A percentile compares a stretch with the other conserved stretches of the same genome.
Conservation (phyloP, 2,329 filamentous ascomycete genomes). For the Penicillium concentricum region DNA sequence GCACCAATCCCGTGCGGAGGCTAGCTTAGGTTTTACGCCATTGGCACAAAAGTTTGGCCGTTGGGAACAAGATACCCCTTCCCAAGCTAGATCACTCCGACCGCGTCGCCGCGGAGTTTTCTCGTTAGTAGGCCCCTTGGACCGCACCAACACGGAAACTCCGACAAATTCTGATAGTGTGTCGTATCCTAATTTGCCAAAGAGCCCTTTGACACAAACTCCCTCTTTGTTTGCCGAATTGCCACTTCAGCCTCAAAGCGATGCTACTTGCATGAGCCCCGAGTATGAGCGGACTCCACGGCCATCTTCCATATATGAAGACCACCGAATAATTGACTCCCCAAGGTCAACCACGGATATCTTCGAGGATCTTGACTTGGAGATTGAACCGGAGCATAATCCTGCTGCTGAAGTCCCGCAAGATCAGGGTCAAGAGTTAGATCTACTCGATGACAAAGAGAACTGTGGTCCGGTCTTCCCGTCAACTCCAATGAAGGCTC, state of each 20-base stretch:
- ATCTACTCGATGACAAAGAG: constrained; percentile 30
- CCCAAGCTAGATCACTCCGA: constrained; percentile 33
- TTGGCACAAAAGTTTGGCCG: constrained; percentile 60
- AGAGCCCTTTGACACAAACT: constrained; percentile 19
- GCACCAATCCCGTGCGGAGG: constrained; percentile 17
- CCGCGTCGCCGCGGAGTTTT: constrained; percentile 35
- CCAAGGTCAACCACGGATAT: constrained; percentile 17
- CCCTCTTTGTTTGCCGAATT: constrained; percentile 14
- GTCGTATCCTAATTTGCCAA: constrained; percentile 24
- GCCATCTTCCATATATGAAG: constrained; percentile 5
- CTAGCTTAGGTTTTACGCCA: constrained; percentile 60
- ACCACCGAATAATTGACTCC: constrained; percentile 11
- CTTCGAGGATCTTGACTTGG: constrained; percentile 23
- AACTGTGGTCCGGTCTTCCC: constrained; percentile 38
- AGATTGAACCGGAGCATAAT: neutral
- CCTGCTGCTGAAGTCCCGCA: constrained; percentile 1
- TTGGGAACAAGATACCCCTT: constrained; percentile 63
- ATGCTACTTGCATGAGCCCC: constrained; percentile 11
- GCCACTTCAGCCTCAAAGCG: constrained; percentile 12
- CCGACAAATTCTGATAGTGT: constrained; percentile 13
- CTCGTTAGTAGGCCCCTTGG: constrained; percentile 33
- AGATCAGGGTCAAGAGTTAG: constrained; percentile 8
- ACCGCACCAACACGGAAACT: constrained; percentile 5
- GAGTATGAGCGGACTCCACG: constrained; percentile 13
- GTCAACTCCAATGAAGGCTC: constrained; percentile 56